These are phyloP conservation scores for Osmozyma mogii DNA, from an alignment of 805 yeast genomes.

Conservation along the genomic window DNA sequence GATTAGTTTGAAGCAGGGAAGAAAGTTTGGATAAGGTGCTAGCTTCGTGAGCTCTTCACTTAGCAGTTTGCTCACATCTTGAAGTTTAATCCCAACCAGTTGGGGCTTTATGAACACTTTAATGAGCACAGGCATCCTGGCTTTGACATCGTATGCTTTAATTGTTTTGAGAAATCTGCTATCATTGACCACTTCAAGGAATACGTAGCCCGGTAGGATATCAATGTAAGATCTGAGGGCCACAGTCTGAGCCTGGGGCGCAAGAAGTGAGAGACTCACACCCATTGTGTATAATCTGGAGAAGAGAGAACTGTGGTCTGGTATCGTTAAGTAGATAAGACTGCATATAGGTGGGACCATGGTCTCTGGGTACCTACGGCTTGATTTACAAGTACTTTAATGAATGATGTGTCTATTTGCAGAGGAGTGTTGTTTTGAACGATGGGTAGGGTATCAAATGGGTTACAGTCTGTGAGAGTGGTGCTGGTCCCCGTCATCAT, in stretches of 20 bases:
- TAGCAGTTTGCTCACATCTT: constrained; percentile 17
- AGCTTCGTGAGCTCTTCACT: constrained; percentile 34
- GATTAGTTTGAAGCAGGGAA: constrained; percentile 65
- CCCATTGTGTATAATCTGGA: no score
- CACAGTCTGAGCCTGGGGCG: constrained; percentile 88
- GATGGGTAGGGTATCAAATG: no score
- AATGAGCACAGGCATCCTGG: constrained; percentile 62
- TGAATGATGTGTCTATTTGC: no score
- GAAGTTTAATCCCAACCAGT: constrained; percentile 19
- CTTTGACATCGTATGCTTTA: constrained; percentile 57
- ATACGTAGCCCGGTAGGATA: constrained; percentile 67
- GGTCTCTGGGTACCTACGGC: no score
- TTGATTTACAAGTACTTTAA: no score
- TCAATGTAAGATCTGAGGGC: constrained; percentile 87
- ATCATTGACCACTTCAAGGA: constrained; percentile 66
- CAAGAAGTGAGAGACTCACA: constrained; percentile 71
- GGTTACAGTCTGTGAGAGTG: no score
- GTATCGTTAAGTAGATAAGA: no score
- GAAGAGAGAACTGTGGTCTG: no score
- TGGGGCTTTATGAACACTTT: constrained; percentile 78
- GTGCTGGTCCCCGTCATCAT: constrained; percentile 22
- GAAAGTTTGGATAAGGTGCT: constrained; percentile 42
- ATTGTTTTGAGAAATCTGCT: constrained; percentile 83
- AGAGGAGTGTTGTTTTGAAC: no score
- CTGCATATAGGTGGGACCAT: no score